Percentiles rank a stretch among this genome's conserved stretches.
Evolutionary conservation across 2,329 filamentous ascomycete genomes (phyloP).

Genomic region (Colletotrichum musae): DNA sequence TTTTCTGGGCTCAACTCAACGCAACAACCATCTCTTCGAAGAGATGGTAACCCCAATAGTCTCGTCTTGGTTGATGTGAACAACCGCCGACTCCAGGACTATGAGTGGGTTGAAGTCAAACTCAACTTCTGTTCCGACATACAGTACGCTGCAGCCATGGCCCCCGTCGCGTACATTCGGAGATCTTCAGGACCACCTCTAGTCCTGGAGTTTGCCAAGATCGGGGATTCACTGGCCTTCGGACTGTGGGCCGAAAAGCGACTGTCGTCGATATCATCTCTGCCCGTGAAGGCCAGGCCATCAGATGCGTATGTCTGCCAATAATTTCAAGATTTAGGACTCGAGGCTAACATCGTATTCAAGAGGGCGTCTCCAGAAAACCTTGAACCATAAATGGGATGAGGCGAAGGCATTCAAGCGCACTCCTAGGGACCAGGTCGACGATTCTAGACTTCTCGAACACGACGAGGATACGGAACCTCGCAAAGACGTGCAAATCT

Average conservation of each 20-base stretch:
- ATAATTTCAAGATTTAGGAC: neutral
- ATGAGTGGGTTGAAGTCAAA: constrained; percentile 30
- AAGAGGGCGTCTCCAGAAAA: constrained; percentile 17
- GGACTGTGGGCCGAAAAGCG: constrained; percentile 5
- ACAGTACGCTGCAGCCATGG: neutral
- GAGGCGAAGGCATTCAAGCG: neutral
- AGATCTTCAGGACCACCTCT: neutral
- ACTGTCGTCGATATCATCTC: neutral
- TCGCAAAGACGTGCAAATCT: neutral
- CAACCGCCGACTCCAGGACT: neutral
- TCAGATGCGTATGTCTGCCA: neutral
- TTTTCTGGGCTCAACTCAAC: neutral
- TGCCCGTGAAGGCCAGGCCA: neutral
- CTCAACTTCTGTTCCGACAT: constrained; percentile 14
- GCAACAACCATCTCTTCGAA: constrained; percentile 2
- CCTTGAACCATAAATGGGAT: neutral
- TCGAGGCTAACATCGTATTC: neutral
- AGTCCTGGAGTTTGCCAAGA: neutral
- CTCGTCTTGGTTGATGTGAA: neutral
- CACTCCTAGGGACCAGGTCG: neutral
- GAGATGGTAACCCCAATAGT: neutral
- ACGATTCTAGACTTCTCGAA: constrained; percentile 11
- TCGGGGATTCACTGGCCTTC: neutral
- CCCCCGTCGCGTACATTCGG: neutral
- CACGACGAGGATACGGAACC: constrained; percentile 9